These are phyloP conservation scores for Mrakia hoshinonis DNA, from an alignment of 768 basidiomycete species.

Conservation along the genomic window DNA sequence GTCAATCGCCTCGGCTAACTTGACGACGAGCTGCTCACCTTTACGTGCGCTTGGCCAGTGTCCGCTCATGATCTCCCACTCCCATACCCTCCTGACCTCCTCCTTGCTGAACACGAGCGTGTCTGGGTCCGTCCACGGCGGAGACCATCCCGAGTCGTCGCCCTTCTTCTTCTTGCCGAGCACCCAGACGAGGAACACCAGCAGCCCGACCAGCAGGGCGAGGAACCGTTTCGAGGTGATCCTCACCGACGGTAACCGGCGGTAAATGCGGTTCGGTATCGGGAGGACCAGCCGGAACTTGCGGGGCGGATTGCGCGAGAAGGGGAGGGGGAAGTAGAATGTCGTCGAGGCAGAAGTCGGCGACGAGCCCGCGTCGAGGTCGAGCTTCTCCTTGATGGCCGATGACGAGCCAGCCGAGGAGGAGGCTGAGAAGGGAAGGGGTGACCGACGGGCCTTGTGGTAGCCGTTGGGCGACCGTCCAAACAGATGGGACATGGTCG, in stretches of 20 bases:
- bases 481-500: conserved; percentile 29
- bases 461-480: conserved; percentile 27
- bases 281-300: conserved; percentile 53
- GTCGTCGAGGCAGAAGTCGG: conserved; percentile 47
- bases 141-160: conserved; percentile 13
- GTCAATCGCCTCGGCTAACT: background rate
- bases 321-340: conserved; percentile 51
- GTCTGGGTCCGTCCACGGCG: conserved; percentile 39
- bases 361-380: conserved; percentile 43
- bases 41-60: conserved; percentile 79
- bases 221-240: conserved; percentile 5
- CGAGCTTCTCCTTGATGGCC: conserved; percentile 33
- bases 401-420: conserved; percentile 25
- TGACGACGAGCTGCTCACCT: conserved; percentile 47
- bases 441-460: conserved; percentile 33
- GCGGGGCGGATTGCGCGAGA: conserved; percentile 52
- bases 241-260: conserved; percentile 48
- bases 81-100: conserved; percentile 84
- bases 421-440: conserved; percentile 31
- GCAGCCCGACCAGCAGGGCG: conserved; percentile 17
- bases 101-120: conserved; percentile 42
- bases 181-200: conserved; percentile 22
- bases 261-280: conserved; percentile 56
- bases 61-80: conserved; percentile 87
- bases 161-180: conserved; percentile 15